A percentile compares a stretch with the other conserved stretches of the same genome.
These are phyloP conservation scores for Penicillium sp. DNA, from an alignment of 2,329 filamentous ascomycete genomes.

Conservation along the genomic window DNA sequence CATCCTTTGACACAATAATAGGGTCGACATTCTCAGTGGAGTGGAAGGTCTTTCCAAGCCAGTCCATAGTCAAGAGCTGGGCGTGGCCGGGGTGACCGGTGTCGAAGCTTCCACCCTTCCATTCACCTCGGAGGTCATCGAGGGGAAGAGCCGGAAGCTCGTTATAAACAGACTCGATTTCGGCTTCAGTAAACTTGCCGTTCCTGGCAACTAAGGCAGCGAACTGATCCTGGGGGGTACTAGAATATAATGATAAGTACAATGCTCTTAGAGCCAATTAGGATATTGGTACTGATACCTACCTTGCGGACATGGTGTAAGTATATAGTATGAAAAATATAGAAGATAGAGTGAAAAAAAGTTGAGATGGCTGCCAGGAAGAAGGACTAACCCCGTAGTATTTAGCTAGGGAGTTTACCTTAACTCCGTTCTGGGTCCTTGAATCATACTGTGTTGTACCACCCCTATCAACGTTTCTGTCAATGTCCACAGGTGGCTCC, in stretches of 20 bases:
- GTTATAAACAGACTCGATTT: conserved; percentile 28
- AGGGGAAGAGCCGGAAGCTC: conserved; percentile 45
- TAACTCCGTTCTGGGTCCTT: background rate
- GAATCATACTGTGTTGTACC: too few species aligned
- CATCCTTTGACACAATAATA: background rate
- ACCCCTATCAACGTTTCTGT: too few species aligned
- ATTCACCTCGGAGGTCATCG: background rate
- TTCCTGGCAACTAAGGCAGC: background rate
- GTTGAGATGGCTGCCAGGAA: background rate
- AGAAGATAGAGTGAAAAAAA: background rate
- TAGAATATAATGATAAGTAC: background rate
- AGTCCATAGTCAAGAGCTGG: background rate
- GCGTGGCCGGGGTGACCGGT: background rate
- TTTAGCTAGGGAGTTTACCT: background rate
- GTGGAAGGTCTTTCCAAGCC: background rate
- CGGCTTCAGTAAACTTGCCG: conserved; percentile 22
- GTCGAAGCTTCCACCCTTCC: background rate
- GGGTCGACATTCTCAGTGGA: background rate
- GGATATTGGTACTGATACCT: background rate
- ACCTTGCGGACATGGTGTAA: background rate
- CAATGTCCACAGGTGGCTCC: too few species aligned
- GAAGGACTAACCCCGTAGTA: background rate
- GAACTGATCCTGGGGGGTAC: background rate
- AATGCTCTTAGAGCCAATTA: background rate
- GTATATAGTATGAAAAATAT: background rate